phyloP scores from a whole-genome alignment of 1,284 basidiomycete genomes.

The Puccinia novopanici region DNA sequence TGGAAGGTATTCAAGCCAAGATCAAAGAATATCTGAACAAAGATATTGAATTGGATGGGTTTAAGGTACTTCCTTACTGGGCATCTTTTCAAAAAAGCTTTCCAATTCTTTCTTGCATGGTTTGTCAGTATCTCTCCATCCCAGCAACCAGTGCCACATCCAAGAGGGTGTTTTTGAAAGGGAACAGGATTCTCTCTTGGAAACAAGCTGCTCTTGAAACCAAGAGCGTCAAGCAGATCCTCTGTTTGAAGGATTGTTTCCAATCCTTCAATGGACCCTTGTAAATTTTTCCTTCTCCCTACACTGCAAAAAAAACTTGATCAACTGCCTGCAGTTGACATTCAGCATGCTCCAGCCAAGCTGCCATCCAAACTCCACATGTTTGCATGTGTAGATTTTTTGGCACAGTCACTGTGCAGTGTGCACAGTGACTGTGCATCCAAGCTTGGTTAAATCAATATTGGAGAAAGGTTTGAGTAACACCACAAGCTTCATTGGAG shows the following conservation, averaged over 20 bases:
- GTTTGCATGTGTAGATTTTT: no score
- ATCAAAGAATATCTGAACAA: not conserved
- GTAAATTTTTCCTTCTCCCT: no score
- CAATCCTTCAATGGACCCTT: no score
- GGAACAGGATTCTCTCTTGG: not conserved
- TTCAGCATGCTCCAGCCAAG: no score
- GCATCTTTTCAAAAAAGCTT: not conserved
- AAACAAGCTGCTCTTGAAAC: not conserved
- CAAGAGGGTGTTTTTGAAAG: conserved; percentile 5
- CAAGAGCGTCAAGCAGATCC: not conserved
- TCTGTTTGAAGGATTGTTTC: not conserved
- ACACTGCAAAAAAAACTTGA: no score
- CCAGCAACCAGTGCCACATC: conserved; percentile 18
- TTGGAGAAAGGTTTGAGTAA: no score
- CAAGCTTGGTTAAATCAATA: no score
- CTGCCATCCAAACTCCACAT: no score
- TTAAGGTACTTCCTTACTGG: not conserved
- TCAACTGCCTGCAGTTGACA: no score
- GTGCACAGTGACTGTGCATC: no score
- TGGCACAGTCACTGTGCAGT: no score
- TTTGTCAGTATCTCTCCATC: not conserved
- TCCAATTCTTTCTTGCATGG: not conserved
- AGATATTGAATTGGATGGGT: not conserved
- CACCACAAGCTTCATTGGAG: no score
- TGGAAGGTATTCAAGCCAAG: not conserved